Base-by-base conservation (phyloP, 208 protist species). In the Wallacemonas sp. region DNA sequence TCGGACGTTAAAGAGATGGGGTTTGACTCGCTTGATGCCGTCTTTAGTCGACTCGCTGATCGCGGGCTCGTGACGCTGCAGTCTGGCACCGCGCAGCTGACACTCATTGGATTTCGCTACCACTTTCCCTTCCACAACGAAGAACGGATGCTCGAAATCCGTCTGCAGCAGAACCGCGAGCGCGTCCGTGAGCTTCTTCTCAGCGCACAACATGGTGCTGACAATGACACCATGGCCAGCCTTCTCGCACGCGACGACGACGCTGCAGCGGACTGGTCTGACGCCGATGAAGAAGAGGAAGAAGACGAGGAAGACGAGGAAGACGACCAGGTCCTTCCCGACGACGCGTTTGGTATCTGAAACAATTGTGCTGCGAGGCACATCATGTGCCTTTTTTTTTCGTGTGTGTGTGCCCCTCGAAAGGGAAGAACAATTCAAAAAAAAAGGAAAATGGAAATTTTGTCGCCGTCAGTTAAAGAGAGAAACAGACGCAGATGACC, bases 91-190 rank as follows among this genome's bases (percentile, higher is more conserved):
- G 85, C 74, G 36, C 76, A 72, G 41, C 82, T 95, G 8, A 92
- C 86, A 3, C 41, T 81, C 9, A 69, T 95, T 0, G 86, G 89
- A 8, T 95, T 88, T 41, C 81, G 79, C 11, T 95, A 95, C 63
- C 89, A 95, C 67, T 89, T 76, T 38, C 86, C 86, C 0, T 95
- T 85, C 46, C 84, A 91, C 60, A 65, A 92, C 64, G 74, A 78
- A 14, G 79, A 90, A 11, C 64, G 70, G 9, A 83, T 74, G 71
- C 56, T 94, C n/a, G 81, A 85, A 41, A 65, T 89, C 17, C 70
- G 66, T 27, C 23, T 87, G 2, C 55, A 52, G 1, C 62, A 80
- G 32, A 48, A 70, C 5, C 46, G 57, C 14, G 74, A 77, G 38
- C 65, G 60, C 1, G 70, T 78, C 1, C 68, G 70, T 14, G 62